These are phyloP conservation scores for Russula dissimulans DNA, from an alignment of 768 basidiomycete species.

Conservation along the genomic window DNA sequence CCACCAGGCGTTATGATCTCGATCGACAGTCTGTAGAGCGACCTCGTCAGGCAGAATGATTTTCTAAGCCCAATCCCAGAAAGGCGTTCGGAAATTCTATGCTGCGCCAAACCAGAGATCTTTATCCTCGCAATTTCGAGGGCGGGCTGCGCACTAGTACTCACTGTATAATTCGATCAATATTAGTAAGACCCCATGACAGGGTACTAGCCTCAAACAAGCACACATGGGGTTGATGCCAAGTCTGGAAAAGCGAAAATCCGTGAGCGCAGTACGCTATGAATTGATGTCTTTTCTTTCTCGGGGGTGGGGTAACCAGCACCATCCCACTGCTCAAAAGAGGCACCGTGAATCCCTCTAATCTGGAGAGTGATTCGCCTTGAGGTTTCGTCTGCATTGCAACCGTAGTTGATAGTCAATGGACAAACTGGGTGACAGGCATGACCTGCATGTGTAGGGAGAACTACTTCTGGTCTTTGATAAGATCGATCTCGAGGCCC, in stretches of 20 bases:
- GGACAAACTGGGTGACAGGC: no score
- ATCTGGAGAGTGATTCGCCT: slow-evolving; percentile 30
- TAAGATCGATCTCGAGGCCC: no score
- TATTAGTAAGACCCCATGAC: neutral
- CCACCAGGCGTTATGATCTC: slow-evolving; percentile 29
- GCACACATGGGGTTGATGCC: slow-evolving; percentile 36
- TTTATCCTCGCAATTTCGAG: slow-evolving; percentile 29
- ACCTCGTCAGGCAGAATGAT: slow-evolving; percentile 32
- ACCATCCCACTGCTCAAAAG: slow-evolving; percentile 37
- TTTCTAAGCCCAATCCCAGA: slow-evolving; percentile 43
- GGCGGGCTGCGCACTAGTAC: slow-evolving; percentile 33
- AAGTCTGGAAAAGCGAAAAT: slow-evolving; percentile 43
- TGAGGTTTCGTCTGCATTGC: slow-evolving; percentile 27
- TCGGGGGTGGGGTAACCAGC: slow-evolving; percentile 24
- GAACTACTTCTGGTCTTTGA: no score
- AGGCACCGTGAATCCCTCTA: slow-evolving; percentile 45
- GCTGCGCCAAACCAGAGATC: slow-evolving; percentile 29
- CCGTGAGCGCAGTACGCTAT: slow-evolving; percentile 48
- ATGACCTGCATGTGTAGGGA: no score
- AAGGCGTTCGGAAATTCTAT: slow-evolving; percentile 32
- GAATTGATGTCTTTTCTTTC: slow-evolving; percentile 19
- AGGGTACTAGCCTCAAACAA: neutral
- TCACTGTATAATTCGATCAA: slow-evolving; percentile 22
- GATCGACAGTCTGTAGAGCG: slow-evolving; percentile 24
- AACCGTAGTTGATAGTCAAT: slow-evolving; percentile 17